These are phyloP conservation scores for Bretschneidera sinensis DNA, from an alignment of 345 rosid species.

Conservation along the genomic window DNA sequence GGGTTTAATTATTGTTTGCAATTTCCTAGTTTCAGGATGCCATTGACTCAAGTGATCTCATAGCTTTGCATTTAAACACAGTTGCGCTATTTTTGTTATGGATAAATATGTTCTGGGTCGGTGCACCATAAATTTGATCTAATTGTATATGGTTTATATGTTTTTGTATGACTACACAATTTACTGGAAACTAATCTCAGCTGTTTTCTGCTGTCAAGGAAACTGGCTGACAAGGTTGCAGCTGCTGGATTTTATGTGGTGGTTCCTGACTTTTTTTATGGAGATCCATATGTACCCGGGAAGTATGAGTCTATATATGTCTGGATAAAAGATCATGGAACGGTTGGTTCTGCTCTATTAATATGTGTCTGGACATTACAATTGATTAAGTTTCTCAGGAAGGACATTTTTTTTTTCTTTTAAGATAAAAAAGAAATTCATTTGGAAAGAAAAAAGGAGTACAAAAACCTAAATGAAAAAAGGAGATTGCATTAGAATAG, in stretches of 20 bases:
- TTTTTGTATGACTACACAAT: neutral
- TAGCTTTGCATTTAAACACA: too few relatives aligned
- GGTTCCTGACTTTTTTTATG: conserved; percentile 62
- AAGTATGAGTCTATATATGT: conserved; percentile 26
- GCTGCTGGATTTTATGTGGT: conserved; percentile 67
- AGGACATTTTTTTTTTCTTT: too few relatives aligned
- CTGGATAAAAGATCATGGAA: conserved; percentile 61
- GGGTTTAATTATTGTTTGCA: too few relatives aligned
- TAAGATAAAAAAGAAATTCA: too few relatives aligned
- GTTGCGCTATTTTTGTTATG: too few relatives aligned
- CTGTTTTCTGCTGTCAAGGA: conserved; percentile 31
- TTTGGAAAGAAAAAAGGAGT: too few relatives aligned
- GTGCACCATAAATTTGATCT: too few relatives aligned
- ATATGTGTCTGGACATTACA: neutral
- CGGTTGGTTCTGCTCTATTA: conserved; percentile 26
- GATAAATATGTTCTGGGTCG: neutral
- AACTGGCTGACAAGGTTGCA: conserved; percentile 77
- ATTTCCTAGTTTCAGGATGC: too few relatives aligned
- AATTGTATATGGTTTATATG: too few relatives aligned
- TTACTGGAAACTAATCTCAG: neutral
- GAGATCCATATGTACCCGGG: conserved; percentile 42
- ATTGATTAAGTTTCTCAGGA: neutral
- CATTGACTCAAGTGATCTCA: too few relatives aligned
- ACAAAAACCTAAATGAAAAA: too few relatives aligned
- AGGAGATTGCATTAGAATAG: too few relatives aligned